These are phyloP conservation scores for Aphanomyces astaci DNA, from an alignment of 352 stramenopile genomes.

Conservation along the genomic window DNA sequence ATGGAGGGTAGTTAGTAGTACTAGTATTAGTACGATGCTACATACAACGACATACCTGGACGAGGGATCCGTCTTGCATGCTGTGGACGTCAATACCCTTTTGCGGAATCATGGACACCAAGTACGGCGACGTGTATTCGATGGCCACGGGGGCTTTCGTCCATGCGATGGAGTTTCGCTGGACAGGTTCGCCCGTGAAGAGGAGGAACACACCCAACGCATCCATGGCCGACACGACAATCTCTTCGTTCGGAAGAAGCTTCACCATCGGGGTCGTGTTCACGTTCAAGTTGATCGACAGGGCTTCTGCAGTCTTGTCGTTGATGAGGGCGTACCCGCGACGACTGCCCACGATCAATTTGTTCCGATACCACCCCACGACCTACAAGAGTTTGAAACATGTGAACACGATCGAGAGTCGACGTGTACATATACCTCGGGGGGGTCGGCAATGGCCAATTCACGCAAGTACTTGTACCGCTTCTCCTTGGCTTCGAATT, in stretches of 20 bases:
- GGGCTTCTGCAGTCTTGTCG: slow-evolving; percentile 68
- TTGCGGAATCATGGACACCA: slow-evolving; percentile 63
- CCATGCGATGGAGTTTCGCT: slow-evolving; percentile 80
- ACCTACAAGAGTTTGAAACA: too few relatives aligned
- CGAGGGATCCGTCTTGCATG: slow-evolving; percentile 53
- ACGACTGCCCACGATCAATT: slow-evolving; percentile 68
- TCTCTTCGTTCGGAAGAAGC: slow-evolving; percentile 78
- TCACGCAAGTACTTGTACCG: slow-evolving; percentile 70
- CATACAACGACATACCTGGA: too few relatives aligned
- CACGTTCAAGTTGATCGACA: slow-evolving; percentile 67
- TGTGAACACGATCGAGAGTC: too few relatives aligned
- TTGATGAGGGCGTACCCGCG: slow-evolving; percentile 77
- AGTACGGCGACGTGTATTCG: slow-evolving; percentile 72
- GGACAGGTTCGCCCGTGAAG: slow-evolving; percentile 67
- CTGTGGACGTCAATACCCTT: slow-evolving; percentile 80
- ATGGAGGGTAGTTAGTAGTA: too few relatives aligned
- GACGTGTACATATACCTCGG: slow-evolving; percentile 30
- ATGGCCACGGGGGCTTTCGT: slow-evolving; percentile 58
- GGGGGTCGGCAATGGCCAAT: slow-evolving; percentile 61
- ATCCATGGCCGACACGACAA: slow-evolving; percentile 72
- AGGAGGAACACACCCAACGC: slow-evolving; percentile 73
- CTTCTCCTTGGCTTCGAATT: slow-evolving; percentile 76
- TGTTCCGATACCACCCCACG: slow-evolving; percentile 85
- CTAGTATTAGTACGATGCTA: too few relatives aligned
- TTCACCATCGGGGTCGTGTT: slow-evolving; percentile 66